phyloP scores from a whole-genome alignment of 805 yeast genomes.

The Kodamaea neixiangensis region DNA sequence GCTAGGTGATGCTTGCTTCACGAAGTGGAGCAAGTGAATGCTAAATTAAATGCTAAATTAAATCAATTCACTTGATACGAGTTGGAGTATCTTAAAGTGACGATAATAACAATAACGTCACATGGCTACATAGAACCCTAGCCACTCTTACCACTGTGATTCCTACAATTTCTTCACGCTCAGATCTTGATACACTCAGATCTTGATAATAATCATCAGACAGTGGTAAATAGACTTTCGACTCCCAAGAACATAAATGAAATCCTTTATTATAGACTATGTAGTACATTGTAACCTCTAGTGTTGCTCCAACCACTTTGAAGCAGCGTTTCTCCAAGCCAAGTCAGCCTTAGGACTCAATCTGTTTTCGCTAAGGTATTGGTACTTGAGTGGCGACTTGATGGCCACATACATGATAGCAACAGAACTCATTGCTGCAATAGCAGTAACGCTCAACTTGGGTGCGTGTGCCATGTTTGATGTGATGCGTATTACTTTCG shows the following conservation, averaged over 20 bases:
- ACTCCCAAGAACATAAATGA: not conserved
- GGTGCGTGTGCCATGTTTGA: conserved; percentile 35
- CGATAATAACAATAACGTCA: too few relatives aligned
- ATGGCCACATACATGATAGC: conserved; percentile 34
- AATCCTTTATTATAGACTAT: not conserved
- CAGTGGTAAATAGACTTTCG: too few relatives aligned
- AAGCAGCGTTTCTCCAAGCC: conserved; percentile 49
- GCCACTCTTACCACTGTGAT: not conserved
- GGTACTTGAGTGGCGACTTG: conserved; percentile 46
- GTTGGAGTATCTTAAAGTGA: too few relatives aligned
- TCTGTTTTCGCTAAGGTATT: conserved; percentile 43
- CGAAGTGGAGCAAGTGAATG: not conserved
- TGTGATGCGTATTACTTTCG: conserved; percentile 1
- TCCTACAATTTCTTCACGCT: too few relatives aligned
- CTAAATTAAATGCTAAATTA: too few relatives aligned
- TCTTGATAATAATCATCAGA: too few relatives aligned
- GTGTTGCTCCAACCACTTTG: conserved; percentile 42
- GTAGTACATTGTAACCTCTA: not conserved
- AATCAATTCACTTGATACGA: not conserved
- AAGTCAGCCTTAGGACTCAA: conserved; percentile 49
- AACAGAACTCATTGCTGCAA: conserved; percentile 45
- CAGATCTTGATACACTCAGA: too few relatives aligned
- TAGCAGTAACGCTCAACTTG: conserved; percentile 41
- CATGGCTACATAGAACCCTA: too few relatives aligned
- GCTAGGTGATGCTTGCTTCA: not conserved